These are phyloP conservation scores for Globisporangium barbulae DNA, from an alignment of 352 stramenopile genomes.

Conservation along the genomic window DNA sequence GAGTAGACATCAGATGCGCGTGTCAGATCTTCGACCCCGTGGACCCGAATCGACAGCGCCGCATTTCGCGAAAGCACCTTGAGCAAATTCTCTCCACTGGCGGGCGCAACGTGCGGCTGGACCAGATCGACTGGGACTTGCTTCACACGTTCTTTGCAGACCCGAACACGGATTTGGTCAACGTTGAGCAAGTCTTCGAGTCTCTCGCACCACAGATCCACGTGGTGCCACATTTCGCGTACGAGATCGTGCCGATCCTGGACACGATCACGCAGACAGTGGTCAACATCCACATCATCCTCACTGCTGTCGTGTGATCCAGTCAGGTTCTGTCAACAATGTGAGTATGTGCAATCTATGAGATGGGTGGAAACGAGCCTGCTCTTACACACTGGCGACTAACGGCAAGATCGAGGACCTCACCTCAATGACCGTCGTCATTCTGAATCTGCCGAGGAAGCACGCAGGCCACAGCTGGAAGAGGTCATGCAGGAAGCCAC, in stretches of 20 bases:
- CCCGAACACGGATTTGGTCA: slow-evolving; percentile 29
- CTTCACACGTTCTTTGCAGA: slow-evolving; percentile 44
- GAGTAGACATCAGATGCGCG: slow-evolving; percentile 31
- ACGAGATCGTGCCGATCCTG: slow-evolving; percentile 54
- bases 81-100: slow-evolving; percentile 35
- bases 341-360: neutral
- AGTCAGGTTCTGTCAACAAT: neutral
- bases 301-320: slow-evolving; percentile 17
- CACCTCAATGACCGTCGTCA: neutral
- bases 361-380: too few species aligned
- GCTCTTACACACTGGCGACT: too few species aligned
- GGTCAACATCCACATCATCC: slow-evolving; percentile 47
- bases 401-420: neutral
- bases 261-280: slow-evolving; percentile 55
- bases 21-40: slow-evolving; percentile 31
- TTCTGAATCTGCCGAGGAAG: neutral
- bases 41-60: slow-evolving; percentile 20
- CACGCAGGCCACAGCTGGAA: neutral
- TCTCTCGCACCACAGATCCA: slow-evolving; percentile 33
- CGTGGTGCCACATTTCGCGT: slow-evolving; percentile 29
- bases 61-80: slow-evolving; percentile 34
- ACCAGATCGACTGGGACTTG: slow-evolving; percentile 41
- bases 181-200: slow-evolving; percentile 36
- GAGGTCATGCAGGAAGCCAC: neutral
- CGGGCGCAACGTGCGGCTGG: slow-evolving; percentile 25